A percentile compares a stretch with the other conserved stretches of the same genome.
These are phyloP conservation scores for Canna indica DNA, from an alignment of 176 grass and related monocot genomes.

Conservation along the genomic window DNA sequence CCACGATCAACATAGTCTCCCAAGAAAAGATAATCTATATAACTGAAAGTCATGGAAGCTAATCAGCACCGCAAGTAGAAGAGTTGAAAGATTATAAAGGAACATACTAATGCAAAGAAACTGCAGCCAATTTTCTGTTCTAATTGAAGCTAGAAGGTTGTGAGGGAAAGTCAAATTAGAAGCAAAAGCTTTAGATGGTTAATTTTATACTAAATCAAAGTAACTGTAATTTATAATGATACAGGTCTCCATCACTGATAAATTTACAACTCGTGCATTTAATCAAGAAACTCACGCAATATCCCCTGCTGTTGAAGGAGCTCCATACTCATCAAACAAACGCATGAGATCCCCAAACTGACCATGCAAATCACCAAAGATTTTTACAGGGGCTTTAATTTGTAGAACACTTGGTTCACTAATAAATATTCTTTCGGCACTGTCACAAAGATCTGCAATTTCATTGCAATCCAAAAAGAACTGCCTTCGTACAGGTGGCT, in stretches of 20 bases:
- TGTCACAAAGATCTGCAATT: slow-evolving; percentile 93
- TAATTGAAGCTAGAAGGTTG: neutral
- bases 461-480: slow-evolving; percentile 96
- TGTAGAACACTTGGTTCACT: slow-evolving; percentile 81
- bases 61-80: neutral
- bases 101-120: neutral
- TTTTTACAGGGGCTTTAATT: slow-evolving; percentile 93
- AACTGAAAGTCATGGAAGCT: slow-evolving; percentile 26
- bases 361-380: slow-evolving; percentile 97
- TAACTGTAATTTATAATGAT: neutral
- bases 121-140: neutral
- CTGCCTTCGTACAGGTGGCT: slow-evolving; percentile 74
- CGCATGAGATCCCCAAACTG: slow-evolving; percentile 99
- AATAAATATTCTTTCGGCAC: slow-evolving; percentile 81
- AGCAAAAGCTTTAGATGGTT: neutral
- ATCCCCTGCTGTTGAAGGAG: slow-evolving; percentile 91
- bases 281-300: slow-evolving; percentile 59
- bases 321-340: slow-evolving; percentile 92
- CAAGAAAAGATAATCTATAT: slow-evolving; percentile 98
- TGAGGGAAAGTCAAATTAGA: neutral
- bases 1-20: slow-evolving; percentile 99
- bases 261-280: neutral
- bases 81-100: neutral
- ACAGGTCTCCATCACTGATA: neutral
- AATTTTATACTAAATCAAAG: neutral